phyloP scores from a whole-genome alignment of 73 alveolate genomes.

The Tetrahymena thermophila region DNA sequence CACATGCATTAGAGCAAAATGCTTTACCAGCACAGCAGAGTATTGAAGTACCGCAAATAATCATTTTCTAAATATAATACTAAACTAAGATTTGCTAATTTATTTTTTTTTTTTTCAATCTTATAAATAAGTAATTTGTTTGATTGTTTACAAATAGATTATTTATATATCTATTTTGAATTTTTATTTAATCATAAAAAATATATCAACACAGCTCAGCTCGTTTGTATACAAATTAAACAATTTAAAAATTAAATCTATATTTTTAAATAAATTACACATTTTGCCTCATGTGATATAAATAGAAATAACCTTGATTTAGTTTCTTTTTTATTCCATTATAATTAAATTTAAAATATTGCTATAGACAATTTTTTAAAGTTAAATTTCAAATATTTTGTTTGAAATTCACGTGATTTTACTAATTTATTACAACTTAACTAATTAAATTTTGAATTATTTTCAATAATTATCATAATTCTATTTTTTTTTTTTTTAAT shows the following conservation, averaged over 20 bases:
- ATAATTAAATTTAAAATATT: not conserved
- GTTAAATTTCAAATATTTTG: not conserved
- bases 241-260: not conserved
- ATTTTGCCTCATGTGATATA: not conserved
- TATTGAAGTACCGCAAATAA: not conserved
- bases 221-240: not conserved
- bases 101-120: not conserved
- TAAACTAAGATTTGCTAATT: not conserved
- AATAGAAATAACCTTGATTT: not conserved
- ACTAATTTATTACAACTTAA: too few relatives aligned
- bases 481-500: not conserved
- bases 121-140: not conserved
- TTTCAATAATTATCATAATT: too few relatives aligned
- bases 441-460: not conserved
- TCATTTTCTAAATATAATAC: not conserved
- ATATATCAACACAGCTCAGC: too few relatives aligned
- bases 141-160: not conserved
- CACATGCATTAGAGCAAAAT: conserved; percentile 28
- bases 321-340: not conserved
- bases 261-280: not conserved
- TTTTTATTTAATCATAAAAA: too few relatives aligned
- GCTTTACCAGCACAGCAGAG: conserved; percentile 41
- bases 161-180: too few relatives aligned
- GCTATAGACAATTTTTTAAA: not conserved
- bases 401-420: not conserved